Conservation (phyloP, 2,329 filamentous ascomycete genomes). For the Calonectria honghensis region DNA sequence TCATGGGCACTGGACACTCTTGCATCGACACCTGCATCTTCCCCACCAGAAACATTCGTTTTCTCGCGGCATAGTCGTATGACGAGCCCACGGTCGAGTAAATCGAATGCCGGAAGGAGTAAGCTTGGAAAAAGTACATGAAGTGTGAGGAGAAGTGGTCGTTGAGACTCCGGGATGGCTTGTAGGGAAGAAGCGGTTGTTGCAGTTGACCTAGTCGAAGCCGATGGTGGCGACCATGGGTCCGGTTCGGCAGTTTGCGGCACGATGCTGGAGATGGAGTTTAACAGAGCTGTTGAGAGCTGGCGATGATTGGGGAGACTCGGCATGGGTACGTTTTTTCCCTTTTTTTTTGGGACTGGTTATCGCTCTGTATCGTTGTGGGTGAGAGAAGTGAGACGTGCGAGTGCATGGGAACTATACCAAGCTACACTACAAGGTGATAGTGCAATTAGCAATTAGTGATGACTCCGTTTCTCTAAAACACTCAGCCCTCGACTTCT, state of each 20-base stretch:
- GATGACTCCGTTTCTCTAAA: no score
- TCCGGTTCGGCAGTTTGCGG: constrained; percentile 12
- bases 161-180: constrained; percentile 57
- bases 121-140: constrained; percentile 90
- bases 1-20: neutral
- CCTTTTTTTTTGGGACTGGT: constrained; percentile 9
- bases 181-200: constrained; percentile 43
- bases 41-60: neutral
- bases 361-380: constrained; percentile 30
- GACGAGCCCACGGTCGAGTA: constrained; percentile 87
- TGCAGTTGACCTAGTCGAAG: constrained; percentile 52
- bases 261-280: constrained; percentile 59
- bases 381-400: constrained; percentile 20
- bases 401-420: neutral
- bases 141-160: constrained; percentile 82
- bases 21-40: constrained; percentile 32
- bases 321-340: constrained; percentile 45
- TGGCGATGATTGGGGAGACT: constrained; percentile 61
- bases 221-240: constrained; percentile 41
- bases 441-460: neutral
- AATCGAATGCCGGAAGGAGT: constrained; percentile 88
- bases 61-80: constrained; percentile 66
- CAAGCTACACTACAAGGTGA: neutral
- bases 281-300: constrained; percentile 70
- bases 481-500: neutral